Base-by-base conservation (phyloP, 352 stramenopile genomes). In the Globisporangium orthogonon region DNA sequence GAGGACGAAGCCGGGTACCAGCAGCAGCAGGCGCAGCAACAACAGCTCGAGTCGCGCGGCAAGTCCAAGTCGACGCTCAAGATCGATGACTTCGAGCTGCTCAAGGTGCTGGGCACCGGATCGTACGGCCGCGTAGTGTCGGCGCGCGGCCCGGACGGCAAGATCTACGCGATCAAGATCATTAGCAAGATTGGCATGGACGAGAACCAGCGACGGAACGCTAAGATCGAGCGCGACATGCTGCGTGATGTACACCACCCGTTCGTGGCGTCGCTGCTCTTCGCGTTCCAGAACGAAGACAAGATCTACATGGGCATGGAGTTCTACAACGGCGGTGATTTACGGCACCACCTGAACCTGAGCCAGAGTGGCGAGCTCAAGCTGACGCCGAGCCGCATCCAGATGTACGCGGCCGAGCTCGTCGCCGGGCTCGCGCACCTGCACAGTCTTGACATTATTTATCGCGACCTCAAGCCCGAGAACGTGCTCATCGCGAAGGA, bases 281-380 rank as follows among this genome's bases (percentile, higher is more conserved):
- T 97, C 73, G 95, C 96, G 1, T 98, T 98, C 71, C 96, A 99
- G 79, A 98, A 96, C 58, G 76, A 97, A 70, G 95, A 98, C 72
- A 99, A 99, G 66, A 78, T 99, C 47, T 99, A 98, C 76, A 89
- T 99, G 60, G 96, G 97, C 18, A 95, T 99, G 72, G 96, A 99
- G 73, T 99, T 98, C 66, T 98, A 97, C 78, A 96, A 97, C 48
- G 97, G 97, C 39, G 97, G 97, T 15, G 96, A 99, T 65, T 67
- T 99, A 60, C 80, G 83, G 2, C 82, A 93, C 43, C 83, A 95
- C 59, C 59, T 93, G 37, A 88, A 70, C n/a, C 50, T 91, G 58
- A 87, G 76, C 64, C 69, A 80, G 55, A 86, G 68, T 33, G 70
- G 75, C 52, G 77, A 89, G 44, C 59, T 90, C 7, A 75, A 75